phyloP scores from a whole-genome alignment of 768 basidiomycete species.

The Suillus placidus region DNA sequence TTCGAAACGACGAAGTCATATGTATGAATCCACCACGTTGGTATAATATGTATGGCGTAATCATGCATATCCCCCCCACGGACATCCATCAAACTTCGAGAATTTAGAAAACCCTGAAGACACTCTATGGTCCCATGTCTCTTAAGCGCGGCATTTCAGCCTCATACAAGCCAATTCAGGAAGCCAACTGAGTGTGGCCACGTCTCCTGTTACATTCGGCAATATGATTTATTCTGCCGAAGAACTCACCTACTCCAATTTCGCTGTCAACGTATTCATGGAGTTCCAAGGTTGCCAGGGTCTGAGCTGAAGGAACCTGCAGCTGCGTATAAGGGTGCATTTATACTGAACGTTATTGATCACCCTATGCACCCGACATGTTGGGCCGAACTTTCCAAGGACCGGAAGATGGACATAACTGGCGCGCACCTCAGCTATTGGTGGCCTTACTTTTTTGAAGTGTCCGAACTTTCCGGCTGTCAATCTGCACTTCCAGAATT shows the following conservation, averaged over 20 bases:
- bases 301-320: not conserved
- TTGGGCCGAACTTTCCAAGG: slow-evolving; percentile 19
- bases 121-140: slow-evolving; percentile 20
- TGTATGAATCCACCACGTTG: slow-evolving; percentile 5
- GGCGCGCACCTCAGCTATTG: slow-evolving; percentile 8
- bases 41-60: not conserved
- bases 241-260: slow-evolving; percentile 17
- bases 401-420: slow-evolving; percentile 7
- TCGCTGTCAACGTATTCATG: slow-evolving; percentile 31
- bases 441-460: not conserved
- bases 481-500: slow-evolving; percentile 21
- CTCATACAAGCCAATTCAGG: slow-evolving; percentile 9
- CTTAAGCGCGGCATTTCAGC: slow-evolving; percentile 20
- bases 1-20: slow-evolving; percentile 21
- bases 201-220: not conserved
- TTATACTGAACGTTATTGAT: slow-evolving; percentile 15
- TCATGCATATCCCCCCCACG: slow-evolving; percentile 12
- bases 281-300: not conserved
- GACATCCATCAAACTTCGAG: not conserved
- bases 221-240: slow-evolving; percentile 14
- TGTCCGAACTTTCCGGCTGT: slow-evolving; percentile 17
- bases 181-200: not conserved
- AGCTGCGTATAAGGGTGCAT: slow-evolving; percentile 30
- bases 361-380: not conserved
- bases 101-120: not conserved